Evolutionary conservation across 805 yeast species (phyloP).

Genomic region (Saccharomycopsis microspora): DNA sequence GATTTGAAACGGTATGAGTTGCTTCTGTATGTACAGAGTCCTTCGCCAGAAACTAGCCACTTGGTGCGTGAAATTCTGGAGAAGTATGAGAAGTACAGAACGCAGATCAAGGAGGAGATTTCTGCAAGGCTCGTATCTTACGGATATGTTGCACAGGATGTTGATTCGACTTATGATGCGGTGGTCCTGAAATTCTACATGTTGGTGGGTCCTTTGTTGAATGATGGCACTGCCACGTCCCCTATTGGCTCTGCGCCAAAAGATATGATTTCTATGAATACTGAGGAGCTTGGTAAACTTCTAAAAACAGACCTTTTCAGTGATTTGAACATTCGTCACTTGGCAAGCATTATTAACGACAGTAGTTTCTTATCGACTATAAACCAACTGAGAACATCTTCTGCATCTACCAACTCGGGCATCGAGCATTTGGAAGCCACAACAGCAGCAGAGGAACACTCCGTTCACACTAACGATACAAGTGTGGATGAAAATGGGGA

Average conservation of each 20-base stretch:
- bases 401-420: background rate
- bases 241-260: background rate
- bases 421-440: background rate
- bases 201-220: background rate
- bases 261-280: background rate
- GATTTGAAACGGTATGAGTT: conserved; percentile 1
- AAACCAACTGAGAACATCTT: background rate
- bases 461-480: background rate
- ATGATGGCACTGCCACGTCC: background rate
- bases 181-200: background rate
- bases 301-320: conserved; percentile 5
- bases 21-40: background rate
- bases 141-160: background rate
- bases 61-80: background rate
- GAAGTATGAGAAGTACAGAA: conserved; percentile 1
- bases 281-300: conserved; percentile 1
- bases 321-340: conserved; percentile 6
- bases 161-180: background rate
- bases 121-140: background rate
- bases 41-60: background rate
- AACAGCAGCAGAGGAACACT: background rate
- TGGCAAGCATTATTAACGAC: conserved; percentile 9
- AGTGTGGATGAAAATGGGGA: background rate
- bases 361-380: conserved; percentile 5
- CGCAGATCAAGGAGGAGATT: conserved; percentile 1